Evolutionary conservation across 2,329 filamentous ascomycete species (phyloP).

Genomic region (Aspergillus pseudoviridinutans): DNA sequence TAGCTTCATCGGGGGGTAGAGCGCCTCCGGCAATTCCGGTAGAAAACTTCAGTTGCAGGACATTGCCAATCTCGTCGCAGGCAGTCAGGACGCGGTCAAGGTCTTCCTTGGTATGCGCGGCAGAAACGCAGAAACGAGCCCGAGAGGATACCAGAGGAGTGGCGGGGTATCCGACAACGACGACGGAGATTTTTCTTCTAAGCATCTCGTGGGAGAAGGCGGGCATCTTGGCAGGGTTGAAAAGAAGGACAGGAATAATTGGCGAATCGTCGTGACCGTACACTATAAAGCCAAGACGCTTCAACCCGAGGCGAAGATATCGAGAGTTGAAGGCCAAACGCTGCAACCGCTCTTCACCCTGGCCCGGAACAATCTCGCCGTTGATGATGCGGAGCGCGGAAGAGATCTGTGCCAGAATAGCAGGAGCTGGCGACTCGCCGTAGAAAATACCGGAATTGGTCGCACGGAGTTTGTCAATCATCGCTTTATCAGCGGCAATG

Average conservation of each 20-base stretch:
- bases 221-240: conserved; percentile 98
- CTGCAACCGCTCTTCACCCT: conserved; percentile 92
- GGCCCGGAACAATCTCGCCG: conserved; percentile 80
- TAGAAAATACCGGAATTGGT: conserved; percentile 83
- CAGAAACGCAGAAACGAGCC: conserved; percentile 91
- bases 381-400: conserved; percentile 83
- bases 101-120: conserved; percentile 97
- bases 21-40: conserved; percentile 88
- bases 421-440: conserved; percentile 82
- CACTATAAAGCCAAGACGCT: conserved; percentile 93
- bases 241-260: conserved; percentile 90
- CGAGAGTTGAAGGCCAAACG: conserved; percentile 97
- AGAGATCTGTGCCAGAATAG: conserved; percentile 86
- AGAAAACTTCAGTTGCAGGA: conserved; percentile 95
- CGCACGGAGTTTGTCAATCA: conserved; percentile 85
- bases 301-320: conserved; percentile 94
- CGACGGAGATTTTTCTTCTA: conserved; percentile 93
- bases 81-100: conserved; percentile 83
- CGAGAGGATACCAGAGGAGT: conserved; percentile 93
- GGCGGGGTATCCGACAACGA: conserved; percentile 94
- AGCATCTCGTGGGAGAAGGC: conserved; percentile 99
- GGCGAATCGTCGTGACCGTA: conserved; percentile 97
- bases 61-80: conserved; percentile 87
- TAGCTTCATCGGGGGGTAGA: conserved; percentile 67
- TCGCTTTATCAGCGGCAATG: conserved; percentile 79